These are phyloP conservation scores for Clitopilus hobsonii DNA, from an alignment of 768 basidiomycete species.

Conservation along the genomic window DNA sequence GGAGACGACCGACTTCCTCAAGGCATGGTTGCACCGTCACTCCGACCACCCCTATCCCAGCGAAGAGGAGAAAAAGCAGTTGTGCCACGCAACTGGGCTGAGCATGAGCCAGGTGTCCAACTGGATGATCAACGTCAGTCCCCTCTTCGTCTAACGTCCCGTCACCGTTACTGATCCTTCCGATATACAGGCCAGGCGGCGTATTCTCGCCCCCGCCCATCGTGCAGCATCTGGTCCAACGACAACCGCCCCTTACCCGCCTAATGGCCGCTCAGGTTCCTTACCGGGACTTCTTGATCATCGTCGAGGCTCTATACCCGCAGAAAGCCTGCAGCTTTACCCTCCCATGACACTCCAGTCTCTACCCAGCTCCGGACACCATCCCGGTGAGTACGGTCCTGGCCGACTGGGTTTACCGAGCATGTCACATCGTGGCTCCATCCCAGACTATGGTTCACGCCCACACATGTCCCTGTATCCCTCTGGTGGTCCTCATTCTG, in stretches of 20 bases:
- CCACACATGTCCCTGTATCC: slow-evolving; percentile 20
- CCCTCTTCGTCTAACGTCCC: slow-evolving; percentile 7
- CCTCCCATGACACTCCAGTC: slow-evolving; percentile 77
- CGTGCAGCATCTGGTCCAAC: slow-evolving; percentile 73
- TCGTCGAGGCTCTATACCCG: slow-evolving; percentile 64
- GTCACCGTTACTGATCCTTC: slow-evolving; percentile 9
- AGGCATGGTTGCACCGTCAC: slow-evolving; percentile 84
- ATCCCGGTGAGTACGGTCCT: slow-evolving; percentile 37
- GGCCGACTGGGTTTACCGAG: slow-evolving; percentile 43
- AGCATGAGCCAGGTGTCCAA: slow-evolving; percentile 90
- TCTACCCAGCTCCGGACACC: slow-evolving; percentile 35
- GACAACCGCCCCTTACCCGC: slow-evolving; percentile 70
- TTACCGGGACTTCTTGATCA: slow-evolving; percentile 36
- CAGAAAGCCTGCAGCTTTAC: slow-evolving; percentile 70
- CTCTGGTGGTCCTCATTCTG: slow-evolving; percentile 32
- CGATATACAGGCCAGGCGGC: slow-evolving; percentile 60
- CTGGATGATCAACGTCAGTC: slow-evolving; percentile 84
- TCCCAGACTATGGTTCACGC: slow-evolving; percentile 28
- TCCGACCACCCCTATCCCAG: slow-evolving; percentile 87
- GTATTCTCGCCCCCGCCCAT: slow-evolving; percentile 80
- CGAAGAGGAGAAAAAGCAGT: slow-evolving; percentile 87
- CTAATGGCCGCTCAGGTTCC: slow-evolving; percentile 38
- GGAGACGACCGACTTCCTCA: slow-evolving; percentile 86
- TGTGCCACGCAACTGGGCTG: slow-evolving; percentile 80
- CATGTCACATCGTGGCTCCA: slow-evolving; percentile 32